These are phyloP conservation scores for Ettlia oleoabundans DNA, from an alignment of 139 green algal genomes.

Conservation along the genomic window DNA sequence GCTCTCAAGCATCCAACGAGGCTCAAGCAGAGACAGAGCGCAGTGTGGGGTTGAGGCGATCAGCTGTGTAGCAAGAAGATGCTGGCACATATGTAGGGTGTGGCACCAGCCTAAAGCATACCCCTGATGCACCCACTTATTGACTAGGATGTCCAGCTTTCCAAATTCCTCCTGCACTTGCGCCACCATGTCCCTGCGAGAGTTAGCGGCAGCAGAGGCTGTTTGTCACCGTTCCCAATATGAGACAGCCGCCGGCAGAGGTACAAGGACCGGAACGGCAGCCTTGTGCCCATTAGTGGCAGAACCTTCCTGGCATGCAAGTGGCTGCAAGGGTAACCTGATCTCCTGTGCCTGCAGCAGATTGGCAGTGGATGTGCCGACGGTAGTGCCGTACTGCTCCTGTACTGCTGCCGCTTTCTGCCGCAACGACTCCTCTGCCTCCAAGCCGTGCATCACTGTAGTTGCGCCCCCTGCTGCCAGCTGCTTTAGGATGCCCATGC, in stretches of 20 bases:
- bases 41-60: too few species aligned
- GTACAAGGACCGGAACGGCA: not conserved
- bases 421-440: constrained; percentile 34
- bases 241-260: not conserved
- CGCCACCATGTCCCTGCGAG: constrained; percentile 55
- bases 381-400: constrained; percentile 45
- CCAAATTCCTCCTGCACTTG: constrained; percentile 46
- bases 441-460: constrained; percentile 62
- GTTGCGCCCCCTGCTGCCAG: constrained; percentile 51
- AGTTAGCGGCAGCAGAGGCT: not conserved
- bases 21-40: too few species aligned
- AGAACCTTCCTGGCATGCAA: not conserved
- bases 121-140: constrained; percentile 42
- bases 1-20: not conserved
- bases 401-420: constrained; percentile 24
- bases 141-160: constrained; percentile 65
- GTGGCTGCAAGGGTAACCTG: constrained; percentile 29
- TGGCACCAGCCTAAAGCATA: not conserved
- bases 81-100: not conserved
- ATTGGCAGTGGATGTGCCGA: constrained; percentile 43
- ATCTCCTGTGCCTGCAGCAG: constrained; percentile 52
- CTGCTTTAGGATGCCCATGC: constrained; percentile 55
- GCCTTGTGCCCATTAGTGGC: not conserved
- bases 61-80: not conserved
- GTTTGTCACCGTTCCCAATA: not conserved